Conservation (phyloP, 2,329 filamentous ascomycete genomes). For the Cytospora mali region DNA sequence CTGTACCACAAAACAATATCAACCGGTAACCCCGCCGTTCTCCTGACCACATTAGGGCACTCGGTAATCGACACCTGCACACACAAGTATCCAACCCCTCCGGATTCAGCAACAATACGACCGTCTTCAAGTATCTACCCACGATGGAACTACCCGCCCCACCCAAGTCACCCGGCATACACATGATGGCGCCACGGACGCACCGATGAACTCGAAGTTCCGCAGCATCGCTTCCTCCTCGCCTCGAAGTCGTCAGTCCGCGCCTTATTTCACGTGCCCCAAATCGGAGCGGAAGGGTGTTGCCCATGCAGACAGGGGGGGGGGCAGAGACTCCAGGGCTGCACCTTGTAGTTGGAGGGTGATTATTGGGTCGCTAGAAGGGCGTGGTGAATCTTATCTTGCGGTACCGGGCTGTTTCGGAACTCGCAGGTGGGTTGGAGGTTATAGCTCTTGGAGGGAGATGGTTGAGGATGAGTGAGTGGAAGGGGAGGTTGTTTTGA, state of each 20-base stretch:
- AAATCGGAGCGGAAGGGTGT: conserved; percentile 26
- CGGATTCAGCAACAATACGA: conserved; percentile 29
- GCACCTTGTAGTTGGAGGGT: conserved; percentile 32
- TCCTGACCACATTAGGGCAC: conserved; percentile 27
- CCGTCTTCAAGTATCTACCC: conserved; percentile 31
- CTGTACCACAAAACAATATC: conserved; percentile 29
- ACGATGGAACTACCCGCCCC: conserved; percentile 27
- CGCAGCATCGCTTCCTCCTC: conserved; percentile 27
- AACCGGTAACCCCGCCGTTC: conserved; percentile 25
- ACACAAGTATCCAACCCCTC: conserved; percentile 28
- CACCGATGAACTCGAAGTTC: conserved; percentile 33
- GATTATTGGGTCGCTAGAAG: background rate
- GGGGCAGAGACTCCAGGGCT: conserved; percentile 30
- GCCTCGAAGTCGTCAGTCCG: conserved; percentile 29
- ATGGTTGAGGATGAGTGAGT: conserved; percentile 7
- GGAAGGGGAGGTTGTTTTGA: background rate
- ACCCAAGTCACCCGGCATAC: conserved; percentile 28
- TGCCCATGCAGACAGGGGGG: conserved; percentile 19
- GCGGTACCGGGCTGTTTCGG: conserved; percentile 24
- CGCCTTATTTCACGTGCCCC: conserved; percentile 28
- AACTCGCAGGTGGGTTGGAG: conserved; percentile 28
- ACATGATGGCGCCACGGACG: conserved; percentile 29
- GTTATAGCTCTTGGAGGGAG: conserved; percentile 30
- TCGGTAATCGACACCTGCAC: conserved; percentile 29
- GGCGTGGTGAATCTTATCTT: conserved; percentile 13